Base-by-base conservation (phyloP, 495 filamentous ascomycete genomes). In the Aspergillus avenaceus region DNA sequence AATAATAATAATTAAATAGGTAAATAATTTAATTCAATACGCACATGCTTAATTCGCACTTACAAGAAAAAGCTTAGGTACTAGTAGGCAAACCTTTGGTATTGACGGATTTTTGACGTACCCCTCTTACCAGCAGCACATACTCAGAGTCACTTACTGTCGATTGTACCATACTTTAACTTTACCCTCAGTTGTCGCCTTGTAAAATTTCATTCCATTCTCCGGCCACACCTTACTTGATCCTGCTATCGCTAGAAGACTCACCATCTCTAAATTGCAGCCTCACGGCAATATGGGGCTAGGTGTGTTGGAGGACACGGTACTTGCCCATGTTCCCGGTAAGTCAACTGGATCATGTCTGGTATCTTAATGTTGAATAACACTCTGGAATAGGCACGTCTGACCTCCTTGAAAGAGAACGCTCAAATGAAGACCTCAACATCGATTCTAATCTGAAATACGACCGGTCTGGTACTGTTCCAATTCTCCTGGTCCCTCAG, bases 401-500 rank as follows among this genome's bases (percentile, higher is more conserved):
- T 13, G 71, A 77, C 55, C 83, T 88, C 50, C 79, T 83, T 45
- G 80, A 87, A 52, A 75, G 81, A 45, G 68, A 74, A 13, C 66
- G 73, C 38, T 62, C 77, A 12, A 71, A 64, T 14, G 60, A 62
- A 8, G 61, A 73, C 16, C 56, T 61, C 2, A 51, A 63, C 12
- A 26, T 63, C 41, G 54, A 68, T 32, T 60, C 75, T 4, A 70
- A 70, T 36, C 65, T 91, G 50, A 92, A 92, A 65, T 86, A 84
- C 68, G 89, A 91, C 64, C 79, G 65, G 11, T 84, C 76, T 32
- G 85, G 86, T 8, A 66, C 75, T 2, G 69, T 76, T 3, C 84
- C 85, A 22, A 84, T 90, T 49, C 81, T 93, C 51, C 77, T 95
- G 34, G 82, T 90, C 18, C 84, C 88, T 1, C 88, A 91, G 56